These are phyloP conservation scores for Calonectria crousiana DNA, from an alignment of 2,329 filamentous ascomycete species.

Conservation along the genomic window DNA sequence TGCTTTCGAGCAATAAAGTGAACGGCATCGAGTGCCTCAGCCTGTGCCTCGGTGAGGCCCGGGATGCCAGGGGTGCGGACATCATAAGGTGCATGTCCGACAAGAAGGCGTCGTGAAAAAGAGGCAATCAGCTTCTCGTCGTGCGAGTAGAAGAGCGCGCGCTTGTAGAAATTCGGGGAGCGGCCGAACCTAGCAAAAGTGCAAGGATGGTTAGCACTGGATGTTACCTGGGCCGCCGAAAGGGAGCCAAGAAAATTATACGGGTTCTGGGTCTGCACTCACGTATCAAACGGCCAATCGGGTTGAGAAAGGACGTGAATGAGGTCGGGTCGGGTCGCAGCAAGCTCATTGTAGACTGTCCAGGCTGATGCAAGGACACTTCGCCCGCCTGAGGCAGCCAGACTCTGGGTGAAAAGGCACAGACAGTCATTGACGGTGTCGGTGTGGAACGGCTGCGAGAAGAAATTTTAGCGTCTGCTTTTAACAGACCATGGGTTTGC, in stretches of 20 bases:
- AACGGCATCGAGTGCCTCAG: constrained; percentile 60
- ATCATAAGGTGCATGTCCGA: neutral
- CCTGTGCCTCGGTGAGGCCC: constrained; percentile 60
- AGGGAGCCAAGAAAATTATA: neutral
- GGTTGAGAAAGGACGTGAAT: constrained; percentile 63
- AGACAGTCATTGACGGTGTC: constrained; percentile 49
- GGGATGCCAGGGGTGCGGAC: constrained; percentile 55
- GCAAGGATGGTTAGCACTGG: neutral
- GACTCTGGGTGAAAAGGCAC: constrained; percentile 59
- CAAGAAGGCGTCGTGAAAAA: constrained; percentile 12
- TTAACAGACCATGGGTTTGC: neutral
- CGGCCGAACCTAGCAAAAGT: neutral
- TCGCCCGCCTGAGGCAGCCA: constrained; percentile 61
- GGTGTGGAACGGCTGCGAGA: constrained; percentile 63
- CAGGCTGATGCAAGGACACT: constrained; percentile 67
- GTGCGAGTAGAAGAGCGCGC: constrained; percentile 10
- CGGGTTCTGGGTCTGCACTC: neutral
- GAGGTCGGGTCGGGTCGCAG: constrained; percentile 66
- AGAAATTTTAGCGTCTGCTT: constrained; percentile 47
- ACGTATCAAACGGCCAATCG: constrained; percentile 22
- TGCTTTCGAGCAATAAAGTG: constrained; percentile 58
- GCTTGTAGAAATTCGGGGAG: constrained; percentile 4
- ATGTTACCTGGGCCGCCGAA: neutral
- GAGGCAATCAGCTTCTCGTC: constrained; percentile 5
- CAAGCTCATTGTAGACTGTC: constrained; percentile 71